Conservation (phyloP, 345 rosid genomes). For the Citrus australasica region DNA sequence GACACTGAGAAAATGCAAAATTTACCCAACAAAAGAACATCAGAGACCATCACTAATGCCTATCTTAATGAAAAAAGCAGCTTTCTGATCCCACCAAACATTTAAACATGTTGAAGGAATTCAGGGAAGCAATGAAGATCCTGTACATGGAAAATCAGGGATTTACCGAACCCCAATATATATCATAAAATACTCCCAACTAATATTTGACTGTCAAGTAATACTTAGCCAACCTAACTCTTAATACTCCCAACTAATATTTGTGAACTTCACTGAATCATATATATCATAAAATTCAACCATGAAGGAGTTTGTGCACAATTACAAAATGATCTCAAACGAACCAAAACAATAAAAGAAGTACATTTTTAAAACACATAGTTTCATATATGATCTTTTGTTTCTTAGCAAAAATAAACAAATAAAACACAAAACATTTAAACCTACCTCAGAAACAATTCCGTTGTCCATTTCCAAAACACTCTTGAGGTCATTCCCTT, state of each 20-base stretch:
- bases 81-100: not conserved
- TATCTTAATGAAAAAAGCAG: not conserved
- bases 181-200: too few species aligned
- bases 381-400: too few species aligned
- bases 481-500: conserved; percentile 47
- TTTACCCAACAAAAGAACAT: not conserved
- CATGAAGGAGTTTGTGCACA: not conserved
- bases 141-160: not conserved
- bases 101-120: not conserved
- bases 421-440: not conserved
- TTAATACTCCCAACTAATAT: not conserved
- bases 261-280: not conserved
- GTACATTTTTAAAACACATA: too few species aligned
- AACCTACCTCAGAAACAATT: conserved; percentile 58
- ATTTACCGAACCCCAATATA: not conserved
- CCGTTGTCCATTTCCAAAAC: conserved; percentile 43
- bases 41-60: not conserved
- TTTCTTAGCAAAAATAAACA: not conserved
- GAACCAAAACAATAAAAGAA: not conserved
- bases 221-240: not conserved
- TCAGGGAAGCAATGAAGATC: not conserved
- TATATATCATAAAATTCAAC: not conserved
- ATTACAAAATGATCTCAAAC: not conserved
- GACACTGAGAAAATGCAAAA: not conserved
- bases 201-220: not conserved